Evolutionary conservation across 140 eudicot species (phyloP), one percentile per base, ranked within the genome.

Genomic region (Oenanthe javanica): DNA sequence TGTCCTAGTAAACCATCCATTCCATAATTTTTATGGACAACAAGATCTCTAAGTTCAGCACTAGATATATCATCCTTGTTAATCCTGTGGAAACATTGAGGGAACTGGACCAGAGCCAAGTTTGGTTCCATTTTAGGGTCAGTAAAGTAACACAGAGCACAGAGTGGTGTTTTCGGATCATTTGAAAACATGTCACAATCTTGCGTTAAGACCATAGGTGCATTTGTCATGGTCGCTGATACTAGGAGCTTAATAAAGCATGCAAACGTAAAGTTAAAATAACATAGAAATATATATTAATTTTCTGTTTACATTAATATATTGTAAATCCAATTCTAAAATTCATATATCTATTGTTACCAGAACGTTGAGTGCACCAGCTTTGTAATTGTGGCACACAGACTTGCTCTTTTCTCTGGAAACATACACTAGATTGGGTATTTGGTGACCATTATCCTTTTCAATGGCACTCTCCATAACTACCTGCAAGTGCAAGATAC

Each of bases 351-450:
- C 6, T 51, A 51, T 71, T 87, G 75, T 54, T 84, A 92, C 97
- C 86, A 92, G 46, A 16, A 86, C 76, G 59, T 92, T 92, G 36
- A 92, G 89, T 57, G 97, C 97, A 4, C 97, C 97, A 0, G 93
- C 97, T 79, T 88, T 92, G 81, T 87, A 92, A 63, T 87, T 74
- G 38, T 92, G 96, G 1, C 81, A 86, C 6, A 19, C 46, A 0
- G 70, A 18, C 66, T 75, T 87, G 76, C 81, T 83, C 83, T 92
- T 92, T 76, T 88, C 89, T 31, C 97, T 78, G 3, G 96, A 88
- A 43, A 87, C 79, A 27, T 92, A 92, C 3, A 88, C 48, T 45
- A 90, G 90, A 75, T 90, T 92, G 15, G 97, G 97, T 89, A 90
- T 84, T 13, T 12, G 16, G 36, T 70, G 63, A 21, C 86, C 88